phyloP scores from a whole-genome alignment of 1,284 basidiomycete genomes.

The Cryptococcus sp. region DNA sequence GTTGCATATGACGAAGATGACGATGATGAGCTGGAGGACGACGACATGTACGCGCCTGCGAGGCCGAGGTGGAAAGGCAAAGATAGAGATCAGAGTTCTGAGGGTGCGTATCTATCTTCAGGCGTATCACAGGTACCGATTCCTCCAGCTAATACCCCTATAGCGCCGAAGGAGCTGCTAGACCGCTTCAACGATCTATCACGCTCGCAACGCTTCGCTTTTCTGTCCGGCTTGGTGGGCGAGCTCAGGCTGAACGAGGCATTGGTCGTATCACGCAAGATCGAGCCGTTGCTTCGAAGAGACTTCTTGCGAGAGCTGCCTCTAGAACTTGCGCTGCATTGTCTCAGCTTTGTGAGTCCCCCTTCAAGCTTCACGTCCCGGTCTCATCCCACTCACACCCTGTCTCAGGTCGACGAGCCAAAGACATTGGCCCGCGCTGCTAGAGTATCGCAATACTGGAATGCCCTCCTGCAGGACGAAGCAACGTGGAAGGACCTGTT shows the following conservation, averaged over 20 bases:
- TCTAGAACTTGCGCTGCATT: conserved; percentile 77
- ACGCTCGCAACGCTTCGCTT: conserved; percentile 58
- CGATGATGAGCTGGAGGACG: conserved; percentile 4
- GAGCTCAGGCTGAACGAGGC: conserved; percentile 74
- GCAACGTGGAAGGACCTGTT: conserved; percentile 83
- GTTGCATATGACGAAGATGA: not conserved
- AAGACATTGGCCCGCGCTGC: conserved; percentile 70
- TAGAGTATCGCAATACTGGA: conserved; percentile 77
- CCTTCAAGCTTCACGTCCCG: not conserved
- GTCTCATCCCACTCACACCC: not conserved
- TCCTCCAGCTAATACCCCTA: not conserved
- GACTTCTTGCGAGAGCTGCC: conserved; percentile 85
- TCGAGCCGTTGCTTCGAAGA: conserved; percentile 78
- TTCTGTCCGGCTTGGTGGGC: conserved; percentile 65
- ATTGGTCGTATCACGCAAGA: conserved; percentile 69
- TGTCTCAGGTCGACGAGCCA: conserved; percentile 68
- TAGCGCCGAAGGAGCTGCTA: conserved; percentile 24
- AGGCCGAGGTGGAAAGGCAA: conserved; percentile 7
- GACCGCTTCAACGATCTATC: conserved; percentile 28
- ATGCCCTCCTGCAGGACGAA: conserved; percentile 75
- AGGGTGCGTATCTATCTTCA: not conserved
- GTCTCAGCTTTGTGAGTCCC: conserved; percentile 65
- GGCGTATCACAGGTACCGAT: too few relatives aligned
- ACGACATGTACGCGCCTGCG: not conserved
- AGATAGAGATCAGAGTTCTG: conserved; percentile 7